Evolutionary conservation across 2,329 filamentous ascomycete genomes (phyloP), one percentile per base, ranked within the genome.

Genomic region (Colletotrichum coccodes): DNA sequence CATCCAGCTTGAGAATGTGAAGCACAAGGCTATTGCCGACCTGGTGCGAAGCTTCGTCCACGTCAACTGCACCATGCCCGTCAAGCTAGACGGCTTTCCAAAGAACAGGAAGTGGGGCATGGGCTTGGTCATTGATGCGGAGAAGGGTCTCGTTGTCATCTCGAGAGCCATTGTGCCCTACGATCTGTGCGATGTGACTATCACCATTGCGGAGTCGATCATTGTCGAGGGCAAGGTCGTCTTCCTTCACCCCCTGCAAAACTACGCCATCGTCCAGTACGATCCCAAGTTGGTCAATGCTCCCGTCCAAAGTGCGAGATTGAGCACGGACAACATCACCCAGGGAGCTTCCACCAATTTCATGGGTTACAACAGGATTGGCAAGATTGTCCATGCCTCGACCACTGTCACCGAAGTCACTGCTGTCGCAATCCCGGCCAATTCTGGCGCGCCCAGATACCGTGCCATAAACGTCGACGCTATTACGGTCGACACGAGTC

Each of bases 71-170:
- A 93, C 91, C 28, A 95, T 99, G 91, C 96, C 96, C 0, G 84
- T 99, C 71, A 98, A 98, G 84, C 87, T 99, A 11, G 96, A 99
- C 78, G 96, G 96, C n/a, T 99, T 97, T 78, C 97, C 96, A 6
- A 94, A 96, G 79, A 94, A 96, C 73, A 89, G 94, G 56, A 96
- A 97, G 81, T 96, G 94, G 83, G 96, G 96, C 1, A 98, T 97
- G 86, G 96, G 96, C 44, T 84, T 99, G 42, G 95, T 99, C n/a
- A 93, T 99, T 71, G 96, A 99, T 80, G 96, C 97, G 0, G 94
- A 97, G 70, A 95, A 98, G 82, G 96, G 96, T 21, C 86, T 99
- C 21, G 96, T 99, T 7, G 89, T 98, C 68, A 95, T 98, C 62
- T 98, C 96, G 1, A 86, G 96, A 76, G 95, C 97, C 2, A 94